Conservation (phyloP, 1,139 yeast species). For the Eremothecium cymbalariae region DNA sequence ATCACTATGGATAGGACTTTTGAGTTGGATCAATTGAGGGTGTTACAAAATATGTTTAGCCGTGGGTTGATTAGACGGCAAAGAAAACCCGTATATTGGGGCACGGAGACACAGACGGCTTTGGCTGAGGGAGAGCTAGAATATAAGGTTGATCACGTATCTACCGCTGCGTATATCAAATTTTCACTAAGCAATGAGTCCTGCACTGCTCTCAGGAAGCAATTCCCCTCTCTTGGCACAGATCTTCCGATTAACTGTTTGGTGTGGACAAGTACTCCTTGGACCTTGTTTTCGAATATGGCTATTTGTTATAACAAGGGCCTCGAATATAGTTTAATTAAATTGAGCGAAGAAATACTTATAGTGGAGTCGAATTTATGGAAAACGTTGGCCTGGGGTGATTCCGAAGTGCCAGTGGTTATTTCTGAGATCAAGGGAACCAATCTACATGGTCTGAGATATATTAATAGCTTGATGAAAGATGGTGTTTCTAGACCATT, state of each 20-base stretch:
- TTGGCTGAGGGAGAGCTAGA: slow-evolving; percentile 94
- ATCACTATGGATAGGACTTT: slow-evolving; percentile 62
- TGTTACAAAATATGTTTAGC: slow-evolving; percentile 59
- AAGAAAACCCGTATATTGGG: slow-evolving; percentile 95
- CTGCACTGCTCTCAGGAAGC: slow-evolving; percentile 7
- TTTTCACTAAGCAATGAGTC: slow-evolving; percentile 45
- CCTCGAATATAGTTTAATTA: slow-evolving; percentile 49
- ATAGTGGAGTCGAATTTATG: slow-evolving; percentile 45
- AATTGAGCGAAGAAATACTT: slow-evolving; percentile 36
- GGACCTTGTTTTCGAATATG: slow-evolving; percentile 87
- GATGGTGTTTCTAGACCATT: slow-evolving; percentile 44
- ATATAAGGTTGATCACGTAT: slow-evolving; percentile 63
- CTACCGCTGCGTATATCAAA: slow-evolving; percentile 63
- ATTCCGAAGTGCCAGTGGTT: slow-evolving; percentile 18
- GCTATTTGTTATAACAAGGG: slow-evolving; percentile 69
- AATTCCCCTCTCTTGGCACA: slow-evolving; percentile 4
- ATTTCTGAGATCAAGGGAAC: slow-evolving; percentile 37
- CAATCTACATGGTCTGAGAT: slow-evolving; percentile 39
- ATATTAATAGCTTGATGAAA: slow-evolving; percentile 50
- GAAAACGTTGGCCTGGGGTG: slow-evolving; percentile 27
- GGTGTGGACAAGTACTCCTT: slow-evolving; percentile 98
- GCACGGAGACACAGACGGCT: slow-evolving; percentile 88
- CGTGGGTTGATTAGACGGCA: slow-evolving; percentile 71
- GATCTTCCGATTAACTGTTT: slow-evolving; percentile 28
- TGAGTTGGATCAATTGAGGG: slow-evolving; percentile 64